phyloP scores from a whole-genome alignment of 2,329 filamentous ascomycete genomes.

The Colletotrichum sp. region DNA sequence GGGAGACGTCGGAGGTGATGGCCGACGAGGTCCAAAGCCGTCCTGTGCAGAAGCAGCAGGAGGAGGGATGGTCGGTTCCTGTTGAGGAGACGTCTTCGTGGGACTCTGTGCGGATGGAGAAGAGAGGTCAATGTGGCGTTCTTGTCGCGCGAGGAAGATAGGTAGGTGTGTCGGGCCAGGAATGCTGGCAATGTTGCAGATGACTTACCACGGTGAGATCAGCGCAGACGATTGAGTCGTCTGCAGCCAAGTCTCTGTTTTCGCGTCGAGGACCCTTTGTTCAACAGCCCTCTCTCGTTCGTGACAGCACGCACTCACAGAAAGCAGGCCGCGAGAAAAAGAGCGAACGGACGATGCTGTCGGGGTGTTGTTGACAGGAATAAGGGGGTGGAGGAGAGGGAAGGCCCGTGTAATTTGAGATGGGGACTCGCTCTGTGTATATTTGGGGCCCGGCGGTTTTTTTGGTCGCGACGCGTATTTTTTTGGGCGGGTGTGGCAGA shows the following conservation, averaged over 20 bases:
- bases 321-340: constrained; percentile 8
- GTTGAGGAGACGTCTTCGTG: constrained; percentile 62
- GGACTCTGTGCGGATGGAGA: constrained; percentile 33
- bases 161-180: background rate
- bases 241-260: constrained; percentile 62
- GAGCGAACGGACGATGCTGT: constrained; percentile 14
- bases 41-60: constrained; percentile 68
- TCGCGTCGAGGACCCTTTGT: constrained; percentile 27
- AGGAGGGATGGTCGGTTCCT: constrained; percentile 52
- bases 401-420: constrained; percentile 21
- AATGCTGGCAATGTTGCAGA: constrained; percentile 5
- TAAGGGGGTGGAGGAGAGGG: constrained; percentile 17
- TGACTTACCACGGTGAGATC: constrained; percentile 60
- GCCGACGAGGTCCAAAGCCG: constrained; percentile 46
- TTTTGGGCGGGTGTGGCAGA: background rate
- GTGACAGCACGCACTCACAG: background rate
- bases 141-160: background rate
- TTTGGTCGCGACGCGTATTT: constrained; percentile 15
- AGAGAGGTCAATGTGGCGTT: constrained; percentile 18
- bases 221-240: constrained; percentile 66
- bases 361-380: constrained; percentile 19
- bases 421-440: constrained; percentile 1
- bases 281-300: constrained; percentile 15
- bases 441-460: constrained; percentile 6
- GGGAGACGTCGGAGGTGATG: constrained; percentile 55